These are phyloP conservation scores for Phytophthora parvispora DNA, from an alignment of 352 stramenopile genomes.

Conservation along the genomic window DNA sequence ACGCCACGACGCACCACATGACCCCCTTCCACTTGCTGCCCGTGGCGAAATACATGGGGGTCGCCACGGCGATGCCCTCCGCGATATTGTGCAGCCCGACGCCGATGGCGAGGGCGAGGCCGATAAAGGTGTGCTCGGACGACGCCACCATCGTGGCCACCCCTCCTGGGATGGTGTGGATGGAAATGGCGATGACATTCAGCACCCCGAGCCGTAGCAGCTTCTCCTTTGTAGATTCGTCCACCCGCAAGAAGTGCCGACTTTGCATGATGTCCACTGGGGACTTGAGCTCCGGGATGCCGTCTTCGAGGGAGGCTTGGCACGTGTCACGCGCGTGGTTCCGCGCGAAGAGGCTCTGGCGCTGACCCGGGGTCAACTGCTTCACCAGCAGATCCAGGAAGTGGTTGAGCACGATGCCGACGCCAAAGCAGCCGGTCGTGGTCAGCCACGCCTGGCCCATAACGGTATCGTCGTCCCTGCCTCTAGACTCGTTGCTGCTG, in stretches of 20 bases:
- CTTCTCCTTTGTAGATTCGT: conserved; percentile 48
- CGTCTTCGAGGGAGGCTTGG: conserved; percentile 22
- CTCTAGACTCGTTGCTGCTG: conserved; percentile 17
- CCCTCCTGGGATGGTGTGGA: conserved; percentile 98
- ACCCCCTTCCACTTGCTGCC: conserved; percentile 94
- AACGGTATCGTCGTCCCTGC: conserved; percentile 14
- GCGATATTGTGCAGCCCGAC: conserved; percentile 98
- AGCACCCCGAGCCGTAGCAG: conserved; percentile 90
- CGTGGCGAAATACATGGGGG: conserved; percentile 97
- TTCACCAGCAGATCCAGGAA: conserved; percentile 50
- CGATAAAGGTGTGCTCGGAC: conserved; percentile 89
- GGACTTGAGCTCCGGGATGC: conserved; percentile 33
- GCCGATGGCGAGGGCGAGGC: conserved; percentile 91
- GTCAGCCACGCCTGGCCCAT: conserved; percentile 72
- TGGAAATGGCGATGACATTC: conserved; percentile 92
- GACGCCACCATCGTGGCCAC: conserved; percentile 96
- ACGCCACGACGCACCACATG: conserved; percentile 90
- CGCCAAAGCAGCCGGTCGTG: conserved; percentile 88
- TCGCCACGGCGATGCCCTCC: conserved; percentile 94
- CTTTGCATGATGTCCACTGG: conserved; percentile 24
- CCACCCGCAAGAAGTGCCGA: conserved; percentile 33
- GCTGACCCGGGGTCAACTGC: conserved; percentile 35
- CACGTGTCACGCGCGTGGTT: conserved; percentile 25
- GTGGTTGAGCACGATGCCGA: conserved; percentile 72
- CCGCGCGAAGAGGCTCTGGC: conserved; percentile 22